Evolutionary conservation across 768 basidiomycete species (phyloP).

Genomic region (Lentinula boryana): DNA sequence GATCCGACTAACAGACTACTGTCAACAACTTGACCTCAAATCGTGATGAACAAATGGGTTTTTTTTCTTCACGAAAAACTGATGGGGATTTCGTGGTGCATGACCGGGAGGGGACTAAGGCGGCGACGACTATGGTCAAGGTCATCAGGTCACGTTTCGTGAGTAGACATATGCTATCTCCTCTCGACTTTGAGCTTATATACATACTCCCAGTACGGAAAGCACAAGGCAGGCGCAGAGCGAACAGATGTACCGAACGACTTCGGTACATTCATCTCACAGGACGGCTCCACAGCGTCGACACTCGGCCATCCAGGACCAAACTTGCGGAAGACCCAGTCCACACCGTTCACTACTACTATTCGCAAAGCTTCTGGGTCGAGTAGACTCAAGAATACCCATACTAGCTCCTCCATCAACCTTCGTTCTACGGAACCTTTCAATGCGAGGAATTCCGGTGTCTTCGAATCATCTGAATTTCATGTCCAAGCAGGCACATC

Average conservation of each 20-base stretch:
- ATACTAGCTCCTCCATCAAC: neutral
- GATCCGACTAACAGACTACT: neutral
- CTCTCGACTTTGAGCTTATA: neutral
- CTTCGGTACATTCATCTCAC: constrained; percentile 23
- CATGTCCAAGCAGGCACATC: neutral
- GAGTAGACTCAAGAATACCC: neutral
- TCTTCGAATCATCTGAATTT: neutral
- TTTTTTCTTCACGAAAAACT: constrained; percentile 45
- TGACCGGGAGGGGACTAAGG: constrained; percentile 13
- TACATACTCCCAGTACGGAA: constrained; percentile 36
- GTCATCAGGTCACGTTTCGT: constrained; percentile 61
- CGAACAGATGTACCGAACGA: constrained; percentile 25
- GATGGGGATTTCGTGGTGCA: constrained; percentile 31
- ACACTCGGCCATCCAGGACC: constrained; percentile 17
- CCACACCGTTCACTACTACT: constrained; percentile 9
- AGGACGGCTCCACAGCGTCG: constrained; percentile 28
- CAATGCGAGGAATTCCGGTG: neutral
- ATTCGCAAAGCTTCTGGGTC: neutral
- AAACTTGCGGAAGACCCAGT: constrained; percentile 14
- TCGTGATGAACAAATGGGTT: constrained; percentile 32
- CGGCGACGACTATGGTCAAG: constrained; percentile 43
- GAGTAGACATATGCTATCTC: constrained; percentile 17
- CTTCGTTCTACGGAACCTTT: neutral
- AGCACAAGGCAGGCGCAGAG: constrained; percentile 39
- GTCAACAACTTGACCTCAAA: neutral